Evolutionary conservation across 176 grass and related monocot genomes (phyloP).

Genomic region (bread wheat (Triticum aestivum)): IWGSC_CS_RefSeq_v2.1 NC_057806.1:562918605-562919104

Average conservation of each 20-base stretch:
- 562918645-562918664: conserved; percentile 77
- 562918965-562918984: neutral
- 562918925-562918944: neutral
- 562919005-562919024: neutral
- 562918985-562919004: neutral
- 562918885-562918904: conserved; percentile 15
- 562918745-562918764: conserved; percentile 92
- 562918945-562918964: neutral
- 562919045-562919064: neutral
- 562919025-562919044: neutral
- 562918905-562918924: neutral
- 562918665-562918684: conserved; percentile 93
- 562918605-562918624: conserved; percentile 84
- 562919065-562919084: neutral
- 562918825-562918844: conserved; percentile 98
- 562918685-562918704: conserved; percentile 90
- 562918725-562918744: conserved; percentile 90
- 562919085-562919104: neutral
- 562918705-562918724: conserved; percentile 87
- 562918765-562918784: conserved; percentile 86
- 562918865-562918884: conserved; percentile 98
- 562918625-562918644: conserved; percentile 81
- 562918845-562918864: conserved; percentile 93
- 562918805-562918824: conserved; percentile 90
- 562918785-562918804: conserved; percentile 99